phyloP scores from a whole-genome alignment of 2,329 filamentous ascomycete genomes.

The Aspergillus quadricinctus region DNA sequence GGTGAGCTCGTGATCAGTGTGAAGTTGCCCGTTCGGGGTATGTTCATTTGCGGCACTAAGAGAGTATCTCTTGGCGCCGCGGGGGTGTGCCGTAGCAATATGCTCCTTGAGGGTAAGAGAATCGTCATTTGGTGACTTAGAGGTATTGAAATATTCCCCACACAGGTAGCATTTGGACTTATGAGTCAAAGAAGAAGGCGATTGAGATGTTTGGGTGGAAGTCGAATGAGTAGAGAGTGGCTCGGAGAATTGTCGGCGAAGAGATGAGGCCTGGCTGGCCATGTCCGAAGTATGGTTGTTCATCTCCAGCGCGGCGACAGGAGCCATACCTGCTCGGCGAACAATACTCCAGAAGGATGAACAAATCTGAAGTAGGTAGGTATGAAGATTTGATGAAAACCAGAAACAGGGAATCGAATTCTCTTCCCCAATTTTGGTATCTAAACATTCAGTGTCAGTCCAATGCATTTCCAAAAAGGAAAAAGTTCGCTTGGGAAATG shows the following conservation, averaged over 20 bases:
- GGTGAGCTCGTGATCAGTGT: conserved; percentile 13
- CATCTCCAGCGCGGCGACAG: conserved; percentile 31
- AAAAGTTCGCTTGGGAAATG: conserved; percentile 32
- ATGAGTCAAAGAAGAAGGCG: conserved; percentile 24
- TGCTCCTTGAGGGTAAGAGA: conserved; percentile 29
- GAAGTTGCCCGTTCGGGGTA: conserved; percentile 14
- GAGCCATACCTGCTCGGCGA: conserved; percentile 24
- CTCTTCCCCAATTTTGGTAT: conserved; percentile 10
- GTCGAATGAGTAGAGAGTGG: conserved; percentile 30
- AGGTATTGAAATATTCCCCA: conserved; percentile 24
- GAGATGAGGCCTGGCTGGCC: conserved; percentile 34
- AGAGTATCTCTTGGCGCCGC: conserved; percentile 20
- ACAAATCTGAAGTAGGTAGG: conserved; percentile 1
- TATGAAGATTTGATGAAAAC: not conserved
- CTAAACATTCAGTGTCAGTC: conserved; percentile 29
- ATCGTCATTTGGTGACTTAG: conserved; percentile 21
- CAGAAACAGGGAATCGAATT: conserved; percentile 1
- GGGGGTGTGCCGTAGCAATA: conserved; percentile 30
- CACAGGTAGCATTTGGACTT: conserved; percentile 35
- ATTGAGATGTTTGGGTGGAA: conserved; percentile 33
- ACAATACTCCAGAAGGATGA: conserved; percentile 6
- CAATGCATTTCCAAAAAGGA: conserved; percentile 10
- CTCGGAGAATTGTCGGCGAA: conserved; percentile 38
- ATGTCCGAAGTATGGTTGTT: conserved; percentile 35
- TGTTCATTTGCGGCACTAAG: conserved; percentile 19